A percentile compares a stretch with the other conserved stretches of the same genome.
Conservation (phyloP, 2,329 filamentous ascomycete species). For the Trichoderma atrobrunneum region DNA sequence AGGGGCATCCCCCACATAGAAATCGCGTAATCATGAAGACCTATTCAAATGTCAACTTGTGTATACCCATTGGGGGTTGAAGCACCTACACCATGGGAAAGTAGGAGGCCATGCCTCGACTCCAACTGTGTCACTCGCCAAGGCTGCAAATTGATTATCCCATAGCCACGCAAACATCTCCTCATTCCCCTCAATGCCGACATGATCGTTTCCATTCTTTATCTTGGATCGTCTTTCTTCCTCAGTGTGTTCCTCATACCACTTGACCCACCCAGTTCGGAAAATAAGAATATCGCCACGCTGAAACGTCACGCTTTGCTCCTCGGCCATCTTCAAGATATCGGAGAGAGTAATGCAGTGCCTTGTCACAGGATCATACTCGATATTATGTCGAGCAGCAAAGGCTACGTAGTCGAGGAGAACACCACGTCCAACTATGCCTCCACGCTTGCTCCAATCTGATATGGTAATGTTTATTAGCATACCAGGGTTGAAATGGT, state of each 20-base stretch:
- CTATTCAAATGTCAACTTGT: background rate
- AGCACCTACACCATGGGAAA: conserved; percentile 36
- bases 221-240: background rate
- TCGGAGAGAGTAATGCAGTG: background rate
- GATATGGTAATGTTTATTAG: background rate
- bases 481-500: background rate
- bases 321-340: background rate
- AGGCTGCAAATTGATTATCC: conserved; percentile 53
- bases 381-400: conserved; percentile 35
- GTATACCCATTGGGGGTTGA: background rate
- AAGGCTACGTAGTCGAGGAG: conserved; percentile 52
- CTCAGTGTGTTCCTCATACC: background rate
- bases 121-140: conserved; percentile 53
- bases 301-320: background rate
- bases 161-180: conserved; percentile 55
- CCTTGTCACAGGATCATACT: background rate
- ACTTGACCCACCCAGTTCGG: background rate
- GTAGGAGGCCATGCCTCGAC: conserved; percentile 51
- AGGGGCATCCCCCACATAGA: conserved; percentile 51
- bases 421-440: conserved; percentile 43
- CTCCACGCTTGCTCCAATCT: background rate
- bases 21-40: conserved; percentile 22
- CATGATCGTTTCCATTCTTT: conserved; percentile 30
- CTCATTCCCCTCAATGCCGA: conserved; percentile 48
- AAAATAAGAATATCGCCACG: background rate